phyloP scores from a whole-genome alignment of 208 protist genomes.

The Leishmania tropica region DNA sequence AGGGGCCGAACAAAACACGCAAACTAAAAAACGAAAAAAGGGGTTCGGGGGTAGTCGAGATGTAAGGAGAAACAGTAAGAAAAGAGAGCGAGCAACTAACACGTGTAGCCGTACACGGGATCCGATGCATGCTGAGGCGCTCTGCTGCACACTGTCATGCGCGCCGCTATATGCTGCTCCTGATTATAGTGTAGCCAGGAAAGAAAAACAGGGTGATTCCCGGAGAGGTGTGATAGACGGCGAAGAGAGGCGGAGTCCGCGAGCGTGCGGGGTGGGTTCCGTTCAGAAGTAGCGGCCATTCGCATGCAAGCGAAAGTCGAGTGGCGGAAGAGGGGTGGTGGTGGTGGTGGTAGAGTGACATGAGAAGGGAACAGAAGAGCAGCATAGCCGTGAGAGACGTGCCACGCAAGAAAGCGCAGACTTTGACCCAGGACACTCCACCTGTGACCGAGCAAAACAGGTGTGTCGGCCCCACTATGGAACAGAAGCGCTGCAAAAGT shows the following conservation, averaged over 20 bases:
- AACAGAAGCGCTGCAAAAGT: background rate
- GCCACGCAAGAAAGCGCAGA: background rate
- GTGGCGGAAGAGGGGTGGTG: background rate
- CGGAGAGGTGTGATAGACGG: background rate
- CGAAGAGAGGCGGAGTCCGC: background rate
- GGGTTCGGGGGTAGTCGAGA: background rate
- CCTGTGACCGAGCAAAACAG: background rate
- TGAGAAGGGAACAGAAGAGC: background rate
- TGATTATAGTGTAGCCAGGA: background rate
- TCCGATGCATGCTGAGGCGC: background rate
- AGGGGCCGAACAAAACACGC: background rate
- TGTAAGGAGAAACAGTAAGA: background rate
- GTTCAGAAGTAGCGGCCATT: background rate
- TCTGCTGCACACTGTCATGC: background rate
- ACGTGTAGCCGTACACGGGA: background rate
- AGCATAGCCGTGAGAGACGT: background rate
- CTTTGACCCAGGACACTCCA: background rate
- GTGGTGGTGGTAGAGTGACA: background rate
- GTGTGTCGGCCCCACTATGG: background rate
- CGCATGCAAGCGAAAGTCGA: background rate
- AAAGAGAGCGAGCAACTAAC: conserved; percentile 1
- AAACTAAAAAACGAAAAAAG: background rate
- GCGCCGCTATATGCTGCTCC: background rate
- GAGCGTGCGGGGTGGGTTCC: background rate
- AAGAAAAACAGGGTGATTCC: background rate